Evolutionary conservation across 805 yeast species (phyloP).

Genomic region (Barnettozyma vustinii): DNA sequence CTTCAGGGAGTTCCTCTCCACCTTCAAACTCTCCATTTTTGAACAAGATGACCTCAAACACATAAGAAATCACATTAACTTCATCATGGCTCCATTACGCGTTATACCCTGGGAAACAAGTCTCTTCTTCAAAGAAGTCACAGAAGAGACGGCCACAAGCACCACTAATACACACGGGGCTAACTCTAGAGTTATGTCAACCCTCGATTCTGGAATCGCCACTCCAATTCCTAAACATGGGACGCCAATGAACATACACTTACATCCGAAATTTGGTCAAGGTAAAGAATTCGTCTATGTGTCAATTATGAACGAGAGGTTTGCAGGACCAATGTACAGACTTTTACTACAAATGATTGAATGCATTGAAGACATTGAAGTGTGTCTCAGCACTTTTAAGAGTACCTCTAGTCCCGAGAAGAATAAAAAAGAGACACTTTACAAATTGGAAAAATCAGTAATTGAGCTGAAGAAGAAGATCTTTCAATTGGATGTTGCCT

Average conservation of each 20-base stretch:
- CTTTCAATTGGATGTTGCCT: slow-evolving; percentile 29
- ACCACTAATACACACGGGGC: slow-evolving; percentile 1
- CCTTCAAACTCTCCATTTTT: slow-evolving; percentile 32
- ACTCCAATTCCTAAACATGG: slow-evolving; percentile 32
- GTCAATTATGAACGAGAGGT: slow-evolving; percentile 29
- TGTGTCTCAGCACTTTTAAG: neutral
- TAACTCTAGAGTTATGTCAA: slow-evolving; percentile 3
- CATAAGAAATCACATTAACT: slow-evolving; percentile 40
- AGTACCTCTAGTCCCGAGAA: neutral
- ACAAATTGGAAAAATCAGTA: slow-evolving; percentile 14
- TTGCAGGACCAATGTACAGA: slow-evolving; percentile 26
- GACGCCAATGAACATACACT: neutral
- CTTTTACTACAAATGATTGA: slow-evolving; percentile 30
- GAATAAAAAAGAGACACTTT: neutral
- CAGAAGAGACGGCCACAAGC: neutral
- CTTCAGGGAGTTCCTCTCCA: slow-evolving; percentile 39
- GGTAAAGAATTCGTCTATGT: slow-evolving; percentile 21
- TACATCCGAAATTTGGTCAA: slow-evolving; percentile 5
- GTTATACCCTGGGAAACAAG: slow-evolving; percentile 31
- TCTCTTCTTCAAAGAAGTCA: slow-evolving; percentile 10
- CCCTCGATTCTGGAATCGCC: slow-evolving; percentile 21
- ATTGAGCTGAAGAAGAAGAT: slow-evolving; percentile 26
- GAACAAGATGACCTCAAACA: slow-evolving; percentile 27
- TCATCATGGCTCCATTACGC: slow-evolving; percentile 34
- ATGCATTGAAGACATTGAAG: slow-evolving; percentile 23